These are phyloP conservation scores for Galerina marginata DNA, from an alignment of 768 basidiomycete species.

Conservation along the genomic window DNA sequence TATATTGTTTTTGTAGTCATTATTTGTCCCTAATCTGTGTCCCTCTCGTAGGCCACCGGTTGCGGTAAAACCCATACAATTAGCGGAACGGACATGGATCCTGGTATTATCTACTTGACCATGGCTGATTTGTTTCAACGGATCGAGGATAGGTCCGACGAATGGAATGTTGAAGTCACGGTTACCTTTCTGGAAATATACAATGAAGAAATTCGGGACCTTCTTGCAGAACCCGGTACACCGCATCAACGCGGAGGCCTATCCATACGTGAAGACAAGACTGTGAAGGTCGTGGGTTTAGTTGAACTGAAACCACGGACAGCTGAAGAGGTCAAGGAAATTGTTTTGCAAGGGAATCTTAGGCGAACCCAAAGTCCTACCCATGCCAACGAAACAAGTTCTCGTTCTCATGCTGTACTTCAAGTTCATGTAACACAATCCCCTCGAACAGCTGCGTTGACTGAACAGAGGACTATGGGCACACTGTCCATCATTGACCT, in stretches of 20 bases:
- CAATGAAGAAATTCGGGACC: slow-evolving; percentile 97
- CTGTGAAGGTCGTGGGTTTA: slow-evolving; percentile 88
- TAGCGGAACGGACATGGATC: slow-evolving; percentile 86
- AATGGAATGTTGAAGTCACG: slow-evolving; percentile 85
- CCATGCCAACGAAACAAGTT: slow-evolving; percentile 95
- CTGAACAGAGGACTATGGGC: slow-evolving; percentile 82
- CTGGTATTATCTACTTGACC: slow-evolving; percentile 94
- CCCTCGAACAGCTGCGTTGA: slow-evolving; percentile 83
- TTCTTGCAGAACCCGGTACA: slow-evolving; percentile 78
- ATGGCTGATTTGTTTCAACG: slow-evolving; percentile 97
- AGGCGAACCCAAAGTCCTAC: slow-evolving; percentile 93
- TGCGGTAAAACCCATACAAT: slow-evolving; percentile 99
- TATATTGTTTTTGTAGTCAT: not conserved
- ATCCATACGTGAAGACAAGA: slow-evolving; percentile 92
- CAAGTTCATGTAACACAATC: slow-evolving; percentile 93
- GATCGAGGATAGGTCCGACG: slow-evolving; percentile 86
- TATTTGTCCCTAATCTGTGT: not conserved
- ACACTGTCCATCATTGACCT: slow-evolving; percentile 98
- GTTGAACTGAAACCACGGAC: slow-evolving; percentile 79
- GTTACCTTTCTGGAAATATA: slow-evolving; percentile 99
- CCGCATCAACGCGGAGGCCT: slow-evolving; percentile 79
- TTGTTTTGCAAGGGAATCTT: slow-evolving; percentile 87
- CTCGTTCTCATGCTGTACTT: slow-evolving; percentile 96
- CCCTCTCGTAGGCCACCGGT: slow-evolving; percentile 85
- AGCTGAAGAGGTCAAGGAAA: slow-evolving; percentile 93